phyloP scores from a whole-genome alignment of 2,329 filamentous ascomycete genomes.

The Neophaeococcomyces aloes region DNA sequence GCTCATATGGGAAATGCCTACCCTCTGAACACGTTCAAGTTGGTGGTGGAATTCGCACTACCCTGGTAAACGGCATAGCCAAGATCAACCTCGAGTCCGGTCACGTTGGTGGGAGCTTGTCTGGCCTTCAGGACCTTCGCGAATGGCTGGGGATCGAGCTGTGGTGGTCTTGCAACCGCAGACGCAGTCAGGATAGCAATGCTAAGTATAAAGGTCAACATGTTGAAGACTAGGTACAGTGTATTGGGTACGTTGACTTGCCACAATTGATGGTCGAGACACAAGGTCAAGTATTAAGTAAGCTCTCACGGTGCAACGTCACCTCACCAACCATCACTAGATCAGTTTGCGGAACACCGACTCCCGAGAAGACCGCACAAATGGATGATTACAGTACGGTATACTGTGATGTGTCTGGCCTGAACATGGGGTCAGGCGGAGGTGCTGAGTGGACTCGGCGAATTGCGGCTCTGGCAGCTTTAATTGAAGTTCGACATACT shows the following conservation, averaged over 20 bases:
- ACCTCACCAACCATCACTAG: no score
- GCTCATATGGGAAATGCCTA: slow-evolving; percentile 20
- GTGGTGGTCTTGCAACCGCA: not conserved
- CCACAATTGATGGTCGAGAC: not conserved
- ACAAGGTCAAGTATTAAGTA: not conserved
- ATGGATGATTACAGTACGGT: no score
- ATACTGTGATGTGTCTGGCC: no score
- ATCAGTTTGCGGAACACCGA: not conserved
- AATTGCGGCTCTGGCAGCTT: no score
- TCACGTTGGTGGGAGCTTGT: slow-evolving; percentile 4
- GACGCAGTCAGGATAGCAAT: not conserved
- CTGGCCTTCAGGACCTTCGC: slow-evolving; percentile 2
- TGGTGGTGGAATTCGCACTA: slow-evolving; percentile 28
- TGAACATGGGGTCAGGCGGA: no score
- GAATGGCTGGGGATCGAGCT: slow-evolving; percentile 1
- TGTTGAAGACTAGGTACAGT: not conserved
- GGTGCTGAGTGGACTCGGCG: no score
- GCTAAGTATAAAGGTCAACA: slow-evolving; percentile 1
- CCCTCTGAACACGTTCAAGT: slow-evolving; percentile 40
- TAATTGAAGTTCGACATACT: no score
- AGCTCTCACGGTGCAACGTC: no score
- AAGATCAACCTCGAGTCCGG: slow-evolving; percentile 31
- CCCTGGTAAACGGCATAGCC: slow-evolving; percentile 40
- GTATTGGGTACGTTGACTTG: not conserved
- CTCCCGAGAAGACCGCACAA: no score